These are phyloP conservation scores for Coemansia aciculifera DNA, from an alignment of 192 early-diverging fungal genomes.

Conservation along the genomic window DNA sequence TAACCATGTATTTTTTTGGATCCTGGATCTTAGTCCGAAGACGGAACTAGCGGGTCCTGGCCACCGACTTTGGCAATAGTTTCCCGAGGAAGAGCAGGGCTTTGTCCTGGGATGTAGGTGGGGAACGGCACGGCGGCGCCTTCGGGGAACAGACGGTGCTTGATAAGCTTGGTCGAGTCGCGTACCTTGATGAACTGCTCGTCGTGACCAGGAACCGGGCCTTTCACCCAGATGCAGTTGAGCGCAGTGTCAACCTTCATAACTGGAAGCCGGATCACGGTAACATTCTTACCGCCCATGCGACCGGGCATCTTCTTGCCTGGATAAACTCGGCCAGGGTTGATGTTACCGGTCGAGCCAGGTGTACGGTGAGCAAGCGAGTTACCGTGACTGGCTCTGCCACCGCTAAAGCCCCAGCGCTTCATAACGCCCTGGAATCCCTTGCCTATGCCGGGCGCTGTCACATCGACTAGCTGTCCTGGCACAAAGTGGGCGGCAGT, in stretches of 20 bases:
- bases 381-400: constrained; percentile 91
- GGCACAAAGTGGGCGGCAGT: constrained; percentile 87
- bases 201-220: constrained; percentile 84
- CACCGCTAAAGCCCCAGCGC: constrained; percentile 88
- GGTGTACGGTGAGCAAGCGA: constrained; percentile 85
- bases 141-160: constrained; percentile 63
- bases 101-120: constrained; percentile 59
- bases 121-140: constrained; percentile 72
- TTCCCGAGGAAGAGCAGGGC: constrained; percentile 40
- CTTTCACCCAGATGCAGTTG: constrained; percentile 92
- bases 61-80: constrained; percentile 39
- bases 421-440: constrained; percentile 98
- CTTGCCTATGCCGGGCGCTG: constrained; percentile 85
- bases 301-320: constrained; percentile 99
- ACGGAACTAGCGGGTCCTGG: constrained; percentile 41
- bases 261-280: constrained; percentile 80
- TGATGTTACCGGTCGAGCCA: constrained; percentile 86
- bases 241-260: constrained; percentile 82
- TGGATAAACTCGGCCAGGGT: constrained; percentile 88
- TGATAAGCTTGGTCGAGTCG: constrained; percentile 81
- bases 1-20: background rate
- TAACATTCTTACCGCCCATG: constrained; percentile 84
- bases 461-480: constrained; percentile 94
- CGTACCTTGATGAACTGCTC: constrained; percentile 81
- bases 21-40: constrained; percentile 26